Evolutionary conservation across 495 filamentous ascomycete genomes (phyloP).

Genomic region (Penicilliopsis zonata): DNA sequence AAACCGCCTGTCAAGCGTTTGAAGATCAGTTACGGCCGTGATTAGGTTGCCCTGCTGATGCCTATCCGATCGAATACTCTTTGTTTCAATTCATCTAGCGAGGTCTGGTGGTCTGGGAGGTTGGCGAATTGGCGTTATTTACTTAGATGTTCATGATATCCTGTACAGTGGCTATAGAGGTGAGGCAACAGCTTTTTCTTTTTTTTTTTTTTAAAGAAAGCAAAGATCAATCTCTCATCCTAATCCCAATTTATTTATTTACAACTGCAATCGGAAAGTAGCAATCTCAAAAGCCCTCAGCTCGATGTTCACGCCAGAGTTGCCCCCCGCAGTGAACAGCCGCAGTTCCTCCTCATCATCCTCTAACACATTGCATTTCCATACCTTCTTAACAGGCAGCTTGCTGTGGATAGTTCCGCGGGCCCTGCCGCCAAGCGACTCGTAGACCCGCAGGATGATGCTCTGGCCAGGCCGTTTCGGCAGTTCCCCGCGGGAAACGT

Average conservation of each 20-base stretch:
- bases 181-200: too few relatives aligned
- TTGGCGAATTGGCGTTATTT: neutral
- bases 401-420: constrained; percentile 52
- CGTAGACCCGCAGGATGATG: constrained; percentile 75
- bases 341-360: constrained; percentile 44
- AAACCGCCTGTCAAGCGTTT: constrained; percentile 35
- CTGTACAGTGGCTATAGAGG: too few relatives aligned
- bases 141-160: constrained; percentile 7
- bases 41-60: constrained; percentile 13
- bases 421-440: constrained; percentile 76
- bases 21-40: constrained; percentile 39
- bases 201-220: constrained; percentile 1
- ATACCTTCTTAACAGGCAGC: constrained; percentile 61
- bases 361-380: constrained; percentile 62
- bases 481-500: constrained; percentile 63
- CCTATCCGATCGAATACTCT: constrained; percentile 2
- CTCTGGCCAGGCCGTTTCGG: constrained; percentile 58
- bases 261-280: constrained; percentile 69
- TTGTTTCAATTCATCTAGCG: constrained; percentile 2
- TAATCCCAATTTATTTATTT: constrained; percentile 3
- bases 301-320: constrained; percentile 43
- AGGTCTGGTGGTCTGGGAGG: constrained; percentile 1
- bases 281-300: constrained; percentile 84
- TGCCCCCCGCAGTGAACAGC: constrained; percentile 31
- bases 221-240: neutral